Percentiles rank a stretch among this genome's conserved stretches.
Evolutionary conservation across 2,329 filamentous ascomycete genomes (phyloP).

Genomic region (Diaporthe sp.): DNA sequence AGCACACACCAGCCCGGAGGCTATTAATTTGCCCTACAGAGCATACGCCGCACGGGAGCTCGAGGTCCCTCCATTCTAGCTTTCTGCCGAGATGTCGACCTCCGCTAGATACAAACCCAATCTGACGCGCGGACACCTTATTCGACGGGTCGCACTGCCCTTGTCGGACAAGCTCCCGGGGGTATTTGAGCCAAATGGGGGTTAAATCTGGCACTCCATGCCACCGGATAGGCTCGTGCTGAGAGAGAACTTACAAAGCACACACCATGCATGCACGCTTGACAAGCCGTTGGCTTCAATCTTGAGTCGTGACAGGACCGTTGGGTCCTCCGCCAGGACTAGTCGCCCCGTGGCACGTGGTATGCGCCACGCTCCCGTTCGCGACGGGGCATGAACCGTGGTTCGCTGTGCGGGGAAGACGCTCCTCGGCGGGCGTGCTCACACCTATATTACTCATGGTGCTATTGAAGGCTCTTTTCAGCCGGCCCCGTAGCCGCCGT

Average conservation of each 20-base stretch:
- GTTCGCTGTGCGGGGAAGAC: conserved; percentile 22
- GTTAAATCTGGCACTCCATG: background rate
- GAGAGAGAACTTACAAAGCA: conserved; percentile 17
- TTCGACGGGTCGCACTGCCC: background rate
- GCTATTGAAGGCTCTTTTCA: background rate
- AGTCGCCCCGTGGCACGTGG: background rate
- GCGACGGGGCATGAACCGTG: background rate
- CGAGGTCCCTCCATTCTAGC: background rate
- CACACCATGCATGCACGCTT: background rate
- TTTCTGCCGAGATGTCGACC: conserved; percentile 21
- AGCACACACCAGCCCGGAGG: background rate
- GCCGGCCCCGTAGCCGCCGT: background rate
- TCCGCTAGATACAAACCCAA: conserved; percentile 22
- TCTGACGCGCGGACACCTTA: background rate
- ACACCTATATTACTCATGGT: background rate
- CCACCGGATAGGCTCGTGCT: background rate
- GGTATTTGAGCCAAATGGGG: background rate
- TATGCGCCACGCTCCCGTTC: background rate
- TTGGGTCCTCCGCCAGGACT: background rate
- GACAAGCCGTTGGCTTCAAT: background rate
- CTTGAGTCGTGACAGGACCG: background rate
- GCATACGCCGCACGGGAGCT: background rate
- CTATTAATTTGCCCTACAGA: background rate
- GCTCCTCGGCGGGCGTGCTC: background rate
- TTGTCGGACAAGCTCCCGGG: conserved; percentile 6